These are phyloP conservation scores for Aquilaria yunnanensis DNA, from an alignment of 345 rosid genomes.

Conservation along the genomic window DNA sequence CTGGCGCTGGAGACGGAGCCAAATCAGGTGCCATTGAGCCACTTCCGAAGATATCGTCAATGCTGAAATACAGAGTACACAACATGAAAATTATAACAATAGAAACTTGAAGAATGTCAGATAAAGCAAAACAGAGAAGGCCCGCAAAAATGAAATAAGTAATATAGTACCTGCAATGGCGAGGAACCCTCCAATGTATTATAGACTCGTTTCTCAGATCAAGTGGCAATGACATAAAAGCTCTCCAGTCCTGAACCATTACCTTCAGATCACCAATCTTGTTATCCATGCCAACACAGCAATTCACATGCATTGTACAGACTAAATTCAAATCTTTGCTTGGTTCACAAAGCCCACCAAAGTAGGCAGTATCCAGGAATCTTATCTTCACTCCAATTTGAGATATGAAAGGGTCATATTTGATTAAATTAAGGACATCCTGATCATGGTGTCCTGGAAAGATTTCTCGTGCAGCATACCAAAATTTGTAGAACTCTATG, in stretches of 20 bases:
- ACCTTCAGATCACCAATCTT: conserved; percentile 72
- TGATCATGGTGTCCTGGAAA: conserved; percentile 71
- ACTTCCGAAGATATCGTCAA: too few species aligned
- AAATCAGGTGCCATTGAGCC: too few species aligned
- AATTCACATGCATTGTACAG: conserved; percentile 89
- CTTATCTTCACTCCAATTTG: conserved; percentile 52
- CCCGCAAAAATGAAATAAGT: neutral
- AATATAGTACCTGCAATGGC: conserved; percentile 64
- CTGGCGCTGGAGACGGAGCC: too few species aligned
- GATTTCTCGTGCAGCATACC: conserved; percentile 56
- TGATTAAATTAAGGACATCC: conserved; percentile 68
- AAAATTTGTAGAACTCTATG: conserved; percentile 67
- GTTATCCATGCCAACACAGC: conserved; percentile 69
- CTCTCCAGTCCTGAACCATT: conserved; percentile 80
- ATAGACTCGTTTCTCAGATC: conserved; percentile 31
- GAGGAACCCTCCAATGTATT: conserved; percentile 67
- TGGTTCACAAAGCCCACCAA: conserved; percentile 86
- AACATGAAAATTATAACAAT: neutral
- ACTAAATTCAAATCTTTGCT: conserved; percentile 68
- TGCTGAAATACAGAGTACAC: too few species aligned
- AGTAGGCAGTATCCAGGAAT: conserved; percentile 68
- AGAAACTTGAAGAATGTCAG: neutral
- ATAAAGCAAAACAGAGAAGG: neutral
- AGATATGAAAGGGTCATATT: conserved; percentile 38
- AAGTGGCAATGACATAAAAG: conserved; percentile 49